Conservation (phyloP, 2,329 filamentous ascomycete species). For the Pseudofabraea citricarpa region DNA sequence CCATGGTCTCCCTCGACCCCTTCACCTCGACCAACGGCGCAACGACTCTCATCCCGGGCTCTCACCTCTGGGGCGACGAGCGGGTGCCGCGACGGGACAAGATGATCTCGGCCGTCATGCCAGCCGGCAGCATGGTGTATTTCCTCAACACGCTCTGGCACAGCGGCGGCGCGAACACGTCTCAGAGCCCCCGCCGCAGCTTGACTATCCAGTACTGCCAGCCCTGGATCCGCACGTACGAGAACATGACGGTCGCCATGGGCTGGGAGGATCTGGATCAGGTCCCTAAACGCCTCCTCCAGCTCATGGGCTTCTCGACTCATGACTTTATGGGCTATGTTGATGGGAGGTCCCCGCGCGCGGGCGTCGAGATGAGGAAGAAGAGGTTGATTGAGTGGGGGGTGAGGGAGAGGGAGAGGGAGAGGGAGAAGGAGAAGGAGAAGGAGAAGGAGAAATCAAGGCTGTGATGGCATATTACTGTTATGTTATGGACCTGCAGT, state of each 20-base stretch:
- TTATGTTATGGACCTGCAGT: too few relatives aligned
- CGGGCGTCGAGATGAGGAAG: slow-evolving; percentile 26
- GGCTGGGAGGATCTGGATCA: slow-evolving; percentile 26
- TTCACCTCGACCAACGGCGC: slow-evolving; percentile 26
- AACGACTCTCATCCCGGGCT: slow-evolving; percentile 25
- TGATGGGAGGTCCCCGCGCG: slow-evolving; percentile 21
- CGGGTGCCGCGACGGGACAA: slow-evolving; percentile 21
- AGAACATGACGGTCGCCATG: slow-evolving; percentile 32
- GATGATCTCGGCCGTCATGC: slow-evolving; percentile 25
- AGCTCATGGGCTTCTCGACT: slow-evolving; percentile 23
- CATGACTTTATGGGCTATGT: slow-evolving; percentile 27
- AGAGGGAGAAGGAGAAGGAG: too few relatives aligned
- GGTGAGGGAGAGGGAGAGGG: slow-evolving; percentile 9
- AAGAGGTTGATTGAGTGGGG: slow-evolving; percentile 24
- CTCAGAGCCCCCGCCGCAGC: slow-evolving; percentile 14
- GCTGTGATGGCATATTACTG: too few relatives aligned
- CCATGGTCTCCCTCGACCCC: slow-evolving; percentile 26
- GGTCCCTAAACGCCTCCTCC: slow-evolving; percentile 19
- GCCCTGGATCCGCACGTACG: slow-evolving; percentile 32
- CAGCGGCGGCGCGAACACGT: slow-evolving; percentile 22
- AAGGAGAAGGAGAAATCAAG: too few relatives aligned
- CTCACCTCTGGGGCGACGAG: slow-evolving; percentile 25
- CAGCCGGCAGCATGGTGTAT: slow-evolving; percentile 23
- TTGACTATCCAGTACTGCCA: slow-evolving; percentile 27
- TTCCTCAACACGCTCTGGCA: slow-evolving; percentile 28